Evolutionary conservation across 805 yeast genomes (phyloP).

Genomic region (Starmerella vaccinii): DNA sequence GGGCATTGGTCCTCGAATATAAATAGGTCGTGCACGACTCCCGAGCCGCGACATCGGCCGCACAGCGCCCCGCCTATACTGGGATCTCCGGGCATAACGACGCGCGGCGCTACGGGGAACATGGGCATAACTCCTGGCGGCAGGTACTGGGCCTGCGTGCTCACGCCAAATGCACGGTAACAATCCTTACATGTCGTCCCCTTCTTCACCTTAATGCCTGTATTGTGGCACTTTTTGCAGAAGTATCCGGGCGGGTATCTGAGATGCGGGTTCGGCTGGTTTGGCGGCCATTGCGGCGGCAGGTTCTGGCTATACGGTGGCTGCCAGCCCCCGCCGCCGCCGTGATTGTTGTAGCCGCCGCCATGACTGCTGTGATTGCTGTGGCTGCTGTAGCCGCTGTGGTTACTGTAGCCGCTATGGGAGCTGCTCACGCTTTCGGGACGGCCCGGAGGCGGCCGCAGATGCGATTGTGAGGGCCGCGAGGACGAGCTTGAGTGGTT

Average conservation of each 20-base stretch:
- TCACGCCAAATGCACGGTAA: conserved; percentile 43
- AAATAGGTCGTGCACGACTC: conserved; percentile 44
- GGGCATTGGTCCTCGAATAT: conserved; percentile 55
- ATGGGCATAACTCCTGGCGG: conserved; percentile 25
- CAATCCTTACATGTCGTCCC: conserved; percentile 58
- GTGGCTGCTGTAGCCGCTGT: not conserved
- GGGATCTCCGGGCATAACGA: conserved; percentile 70
- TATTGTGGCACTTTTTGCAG: conserved; percentile 62
- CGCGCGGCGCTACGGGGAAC: conserved; percentile 26
- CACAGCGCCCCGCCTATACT: conserved; percentile 62
- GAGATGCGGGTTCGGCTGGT: conserved; percentile 32
- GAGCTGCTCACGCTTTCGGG: not conserved
- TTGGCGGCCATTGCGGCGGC: conserved; percentile 8
- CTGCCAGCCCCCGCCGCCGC: not conserved
- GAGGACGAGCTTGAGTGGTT: not conserved
- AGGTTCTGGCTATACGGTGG: conserved; percentile 1
- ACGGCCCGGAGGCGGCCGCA: conserved; percentile 7
- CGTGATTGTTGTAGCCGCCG: not conserved
- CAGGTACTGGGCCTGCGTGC: conserved; percentile 17
- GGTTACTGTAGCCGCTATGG: not conserved
- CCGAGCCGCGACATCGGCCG: conserved; percentile 61
- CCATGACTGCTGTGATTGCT: not conserved
- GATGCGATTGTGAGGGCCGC: not conserved
- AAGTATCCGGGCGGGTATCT: conserved; percentile 50
- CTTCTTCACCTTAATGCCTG: conserved; percentile 50